Evolutionary conservation across 305 asterid genomes (phyloP).

Genomic region (Fraxinus dipetala): DNA sequence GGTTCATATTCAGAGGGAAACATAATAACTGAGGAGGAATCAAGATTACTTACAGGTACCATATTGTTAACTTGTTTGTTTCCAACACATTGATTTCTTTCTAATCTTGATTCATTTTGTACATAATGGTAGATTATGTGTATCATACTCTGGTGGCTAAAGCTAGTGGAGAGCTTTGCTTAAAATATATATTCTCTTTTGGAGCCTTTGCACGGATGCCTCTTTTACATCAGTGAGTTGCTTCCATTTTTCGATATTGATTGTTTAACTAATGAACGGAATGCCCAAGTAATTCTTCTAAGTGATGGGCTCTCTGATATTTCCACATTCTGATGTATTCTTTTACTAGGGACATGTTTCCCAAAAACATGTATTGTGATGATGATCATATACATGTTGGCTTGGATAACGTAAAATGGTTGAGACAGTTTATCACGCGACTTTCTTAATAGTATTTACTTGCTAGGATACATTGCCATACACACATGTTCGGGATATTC

Average conservation of each 20-base stretch:
- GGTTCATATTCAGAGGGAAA: conserved; percentile 49
- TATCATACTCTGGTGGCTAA: conserved; percentile 80
- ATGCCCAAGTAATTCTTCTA: not conserved
- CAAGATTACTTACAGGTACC: conserved; percentile 65
- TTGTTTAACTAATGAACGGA: not conserved
- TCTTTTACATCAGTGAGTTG: conserved; percentile 58
- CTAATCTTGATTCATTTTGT: conserved; percentile 22
- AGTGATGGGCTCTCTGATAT: not conserved
- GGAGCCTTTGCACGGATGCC: conserved; percentile 80
- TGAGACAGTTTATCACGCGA: not conserved
- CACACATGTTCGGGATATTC: not conserved
- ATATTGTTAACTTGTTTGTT: conserved; percentile 8
- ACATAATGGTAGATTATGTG: conserved; percentile 50
- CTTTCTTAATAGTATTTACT: not conserved
- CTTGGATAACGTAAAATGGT: not conserved
- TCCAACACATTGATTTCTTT: conserved; percentile 9
- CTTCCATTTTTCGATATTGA: not conserved
- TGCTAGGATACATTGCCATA: not conserved
- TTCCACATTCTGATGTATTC: not conserved
- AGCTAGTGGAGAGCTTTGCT: conserved; percentile 79
- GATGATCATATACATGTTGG: not conserved
- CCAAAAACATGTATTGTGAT: not conserved
- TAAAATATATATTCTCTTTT: conserved; percentile 69
- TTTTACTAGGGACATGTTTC: not conserved
- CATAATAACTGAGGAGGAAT: conserved; percentile 55